Conservation (phyloP, 805 yeast genomes). For the Cyberlindnera maclurae region DNA sequence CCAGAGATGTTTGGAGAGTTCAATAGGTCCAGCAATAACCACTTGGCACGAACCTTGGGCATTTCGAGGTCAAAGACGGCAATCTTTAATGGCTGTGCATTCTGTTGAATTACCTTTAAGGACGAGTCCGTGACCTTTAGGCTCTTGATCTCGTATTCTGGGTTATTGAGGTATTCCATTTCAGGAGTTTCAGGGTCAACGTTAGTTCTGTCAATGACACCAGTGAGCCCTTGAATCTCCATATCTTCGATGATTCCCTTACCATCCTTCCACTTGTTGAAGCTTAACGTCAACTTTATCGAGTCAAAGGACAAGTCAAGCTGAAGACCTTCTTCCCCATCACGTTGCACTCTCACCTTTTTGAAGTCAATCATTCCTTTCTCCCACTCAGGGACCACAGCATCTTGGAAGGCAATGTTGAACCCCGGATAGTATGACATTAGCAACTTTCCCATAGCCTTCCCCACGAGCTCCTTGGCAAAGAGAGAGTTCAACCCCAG, state of each 20-base stretch:
- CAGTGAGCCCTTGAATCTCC: constrained; percentile 76
- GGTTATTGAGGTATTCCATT: constrained; percentile 27
- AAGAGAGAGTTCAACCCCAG: constrained; percentile 69
- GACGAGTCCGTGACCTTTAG: constrained; percentile 47
- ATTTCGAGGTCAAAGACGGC: constrained; percentile 61
- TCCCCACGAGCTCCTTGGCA: constrained; percentile 85
- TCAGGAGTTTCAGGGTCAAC: constrained; percentile 16
- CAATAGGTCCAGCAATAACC: constrained; percentile 58
- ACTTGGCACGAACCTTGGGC: constrained; percentile 49
- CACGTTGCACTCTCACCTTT: constrained; percentile 60
- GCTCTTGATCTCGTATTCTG: constrained; percentile 32
- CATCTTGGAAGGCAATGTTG: constrained; percentile 78
- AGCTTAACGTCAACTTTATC: constrained; percentile 69
- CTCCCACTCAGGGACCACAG: constrained; percentile 88
- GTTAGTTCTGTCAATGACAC: constrained; percentile 63
- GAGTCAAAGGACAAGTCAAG: constrained; percentile 77
- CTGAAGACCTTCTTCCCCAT: constrained; percentile 66
- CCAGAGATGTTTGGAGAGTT: constrained; percentile 69
- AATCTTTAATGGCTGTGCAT: constrained; percentile 29
- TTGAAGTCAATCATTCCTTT: constrained; percentile 76
- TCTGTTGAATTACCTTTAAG: constrained; percentile 28
- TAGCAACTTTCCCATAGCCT: constrained; percentile 66
- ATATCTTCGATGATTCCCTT: constrained; percentile 75
- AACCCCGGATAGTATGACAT: constrained; percentile 68
- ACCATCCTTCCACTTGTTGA: constrained; percentile 82